phyloP scores from a whole-genome alignment of 352 stramenopile species.

The Phytophthora fragariaefolia region DNA sequence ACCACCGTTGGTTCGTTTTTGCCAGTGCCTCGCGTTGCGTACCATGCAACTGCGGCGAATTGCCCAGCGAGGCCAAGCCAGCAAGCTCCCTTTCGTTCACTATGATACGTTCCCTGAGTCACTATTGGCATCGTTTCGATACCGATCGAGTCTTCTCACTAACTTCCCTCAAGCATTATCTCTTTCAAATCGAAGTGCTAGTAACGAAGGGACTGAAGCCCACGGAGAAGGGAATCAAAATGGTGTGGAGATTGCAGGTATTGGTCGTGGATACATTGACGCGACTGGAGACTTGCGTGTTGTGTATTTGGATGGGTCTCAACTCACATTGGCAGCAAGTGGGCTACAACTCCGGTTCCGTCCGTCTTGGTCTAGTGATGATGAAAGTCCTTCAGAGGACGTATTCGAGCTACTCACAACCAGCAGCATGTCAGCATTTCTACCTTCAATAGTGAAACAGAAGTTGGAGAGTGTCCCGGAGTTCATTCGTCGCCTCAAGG shows the following conservation, averaged over 20 bases:
- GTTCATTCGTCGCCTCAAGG: slow-evolving; percentile 58
- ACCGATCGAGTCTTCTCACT: slow-evolving; percentile 21
- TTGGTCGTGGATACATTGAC: slow-evolving; percentile 54
- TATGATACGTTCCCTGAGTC: slow-evolving; percentile 56
- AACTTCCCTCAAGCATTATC: slow-evolving; percentile 2
- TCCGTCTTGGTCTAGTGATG: slow-evolving; percentile 21
- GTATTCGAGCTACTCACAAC: slow-evolving; percentile 48
- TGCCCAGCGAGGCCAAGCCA: slow-evolving; percentile 41
- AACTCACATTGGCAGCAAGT: slow-evolving; percentile 50
- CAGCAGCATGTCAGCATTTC: slow-evolving; percentile 42
- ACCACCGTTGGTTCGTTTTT: slow-evolving; percentile 48
- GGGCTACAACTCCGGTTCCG: slow-evolving; percentile 53
- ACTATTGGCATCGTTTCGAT: slow-evolving; percentile 49
- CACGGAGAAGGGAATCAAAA: slow-evolving; percentile 5
- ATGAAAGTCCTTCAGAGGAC: slow-evolving; percentile 29
- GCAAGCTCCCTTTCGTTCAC: slow-evolving; percentile 57
- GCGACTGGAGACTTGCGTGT: slow-evolving; percentile 47
- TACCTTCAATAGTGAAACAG: slow-evolving; percentile 51
- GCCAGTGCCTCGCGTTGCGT: slow-evolving; percentile 60
- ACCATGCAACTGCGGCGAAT: slow-evolving; percentile 56
- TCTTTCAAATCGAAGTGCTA: slow-evolving; percentile 3
- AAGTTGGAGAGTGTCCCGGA: slow-evolving; percentile 57
- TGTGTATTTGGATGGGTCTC: slow-evolving; percentile 52
- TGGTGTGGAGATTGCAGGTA: slow-evolving; percentile 41
- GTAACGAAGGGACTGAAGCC: not conserved